Base-by-base conservation (phyloP, 2,329 filamentous ascomycete species). In the Beauveria brongniartii region DNA sequence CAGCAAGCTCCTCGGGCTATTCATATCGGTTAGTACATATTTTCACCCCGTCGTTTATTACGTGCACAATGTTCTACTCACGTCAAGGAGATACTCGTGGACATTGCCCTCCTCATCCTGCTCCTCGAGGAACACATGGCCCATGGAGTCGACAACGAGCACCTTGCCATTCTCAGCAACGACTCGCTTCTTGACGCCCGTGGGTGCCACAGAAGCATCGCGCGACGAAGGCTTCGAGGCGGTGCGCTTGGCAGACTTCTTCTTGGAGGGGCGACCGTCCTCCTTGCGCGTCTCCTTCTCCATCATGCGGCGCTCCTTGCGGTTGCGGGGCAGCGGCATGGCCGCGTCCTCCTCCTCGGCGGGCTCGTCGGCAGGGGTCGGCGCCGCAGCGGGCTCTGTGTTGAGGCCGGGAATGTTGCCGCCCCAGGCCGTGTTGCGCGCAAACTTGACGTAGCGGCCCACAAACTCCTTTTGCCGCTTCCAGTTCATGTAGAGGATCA, bases 151-250 rank as follows among this genome's bases (percentile, higher is more conserved):
- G 4, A 99, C 94, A 61, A 99, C 88, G 43, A 99, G 79, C 1
- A 96, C 82, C 79, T 97, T 99, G 66, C 94, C 94, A 69, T 99
- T 99, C 79, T 96, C 89, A 2, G 92, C 93, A 28, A 92, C 85
- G 18, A 97, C 91, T 41, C 91, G 83, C 81, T 93, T 96, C 76
- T 91, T 91, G 40, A 88, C 81, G 22, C 92, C 92, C 43, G 86
- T 83, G 1, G 90, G 85, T 12, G 85, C 84, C 59, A 80, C 74
- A 64, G 82, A 79, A 0, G 83, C 82, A 67, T 85, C 69, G 52
- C 67, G 67, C 14, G 73, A 70, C 12, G 64, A 62, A 44, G 61
- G 63, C 62, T 68, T 67, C 52, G 63, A 71, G 73, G 63, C 67
- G 69, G 57, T 64, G 65, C 71, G 73, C 71, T 76, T 73, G 73